Base-by-base conservation (phyloP, 2,329 filamentous ascomycete genomes). In the Paracoccidioides lutzii region DNA sequence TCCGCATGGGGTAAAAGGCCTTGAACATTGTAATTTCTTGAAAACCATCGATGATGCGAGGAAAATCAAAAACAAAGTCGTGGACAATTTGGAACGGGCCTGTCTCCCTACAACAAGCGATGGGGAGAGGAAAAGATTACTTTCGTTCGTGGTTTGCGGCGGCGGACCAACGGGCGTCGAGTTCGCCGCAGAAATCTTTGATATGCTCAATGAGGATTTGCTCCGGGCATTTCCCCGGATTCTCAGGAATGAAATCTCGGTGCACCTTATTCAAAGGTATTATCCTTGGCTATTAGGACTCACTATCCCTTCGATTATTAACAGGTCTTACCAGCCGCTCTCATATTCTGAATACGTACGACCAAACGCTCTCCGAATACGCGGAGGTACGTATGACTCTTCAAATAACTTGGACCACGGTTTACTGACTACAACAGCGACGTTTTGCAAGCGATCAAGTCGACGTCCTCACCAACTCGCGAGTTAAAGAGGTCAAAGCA, bases 261-360 rank as follows among this genome's bases (percentile, higher is more conserved):
- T 98, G 1, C 94, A 98, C 67, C 79, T 98, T 49, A 96, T 98
- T 59, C 93, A 98, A 68, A 95, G 46, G 46, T 50, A 50, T 38
- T 50, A 37, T 37, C 8, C 3, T 5, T 37, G 33, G 12, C 8
- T 50, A 15, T 33, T 28, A 38, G 33, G 2, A 9, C 8, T 28
- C 4, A 14, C 7, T 22, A 9, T 22, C 22, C 22, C 22, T 50
- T 38, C 15, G 8, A 37, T 22, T 38, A 37, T 38, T 50, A 12
- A 50, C 15, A 2, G n/a, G 22, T 49, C 22, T 28, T 38, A 37
- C 38, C 8, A 50, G 89, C 65, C 82, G 93, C 57, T 84, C 87
- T 43, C 93, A 98, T 64, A 98, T 98, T 60, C 78, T 98, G 35
- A 98, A 98, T 74, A 98, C 93, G 0, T 98, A 98, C 67, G 93